A percentile compares a stretch with the other conserved stretches of the same genome.
Evolutionary conservation across 2,329 filamentous ascomycete species (phyloP).

Genomic region (Penicillium janthinellum): DNA sequence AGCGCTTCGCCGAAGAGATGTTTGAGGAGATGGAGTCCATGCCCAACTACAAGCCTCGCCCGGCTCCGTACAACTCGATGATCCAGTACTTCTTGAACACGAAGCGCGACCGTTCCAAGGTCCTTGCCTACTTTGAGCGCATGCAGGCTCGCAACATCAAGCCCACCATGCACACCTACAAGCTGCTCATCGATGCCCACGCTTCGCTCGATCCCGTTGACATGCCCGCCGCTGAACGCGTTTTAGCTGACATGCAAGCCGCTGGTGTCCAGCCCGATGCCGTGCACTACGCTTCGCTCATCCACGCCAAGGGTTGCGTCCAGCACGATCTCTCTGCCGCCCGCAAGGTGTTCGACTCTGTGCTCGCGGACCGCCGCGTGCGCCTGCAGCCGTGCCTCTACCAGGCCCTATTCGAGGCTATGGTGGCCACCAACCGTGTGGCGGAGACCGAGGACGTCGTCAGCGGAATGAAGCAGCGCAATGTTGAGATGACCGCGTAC

Average conservation of each 20-base stretch:
- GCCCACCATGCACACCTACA: slow-evolving; percentile 95
- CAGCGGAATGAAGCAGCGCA: slow-evolving; percentile 69
- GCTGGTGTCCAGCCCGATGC: slow-evolving; percentile 79
- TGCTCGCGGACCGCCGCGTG: slow-evolving; percentile 68
- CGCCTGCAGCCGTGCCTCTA: slow-evolving; percentile 82
- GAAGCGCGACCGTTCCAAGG: slow-evolving; percentile 93
- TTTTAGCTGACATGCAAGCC: slow-evolving; percentile 75
- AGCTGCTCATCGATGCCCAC: slow-evolving; percentile 92
- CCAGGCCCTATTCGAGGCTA: slow-evolving; percentile 93
- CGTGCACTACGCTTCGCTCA: slow-evolving; percentile 92
- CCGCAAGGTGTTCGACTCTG: slow-evolving; percentile 76
- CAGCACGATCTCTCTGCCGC: slow-evolving; percentile 88
- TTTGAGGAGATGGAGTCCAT: slow-evolving; percentile 99
- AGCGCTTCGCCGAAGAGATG: slow-evolving; percentile 95
- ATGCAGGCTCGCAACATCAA: slow-evolving; percentile 86
- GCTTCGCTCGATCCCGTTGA: slow-evolving; percentile 90
- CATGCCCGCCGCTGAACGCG: slow-evolving; percentile 81
- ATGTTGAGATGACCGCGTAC: slow-evolving; percentile 89
- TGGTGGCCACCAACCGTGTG: slow-evolving; percentile 92
- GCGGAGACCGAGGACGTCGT: slow-evolving; percentile 74
- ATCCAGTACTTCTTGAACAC: slow-evolving; percentile 99
- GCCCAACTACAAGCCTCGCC: slow-evolving; percentile 97
- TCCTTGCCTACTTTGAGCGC: slow-evolving; percentile 89
- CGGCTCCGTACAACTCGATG: slow-evolving; percentile 97
- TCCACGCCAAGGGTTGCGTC: slow-evolving; percentile 94